Evolutionary conservation across 2,329 filamentous ascomycete species (phyloP), one percentile per base, ranked within the genome.

Genomic region (Claviceps citrina): DNA sequence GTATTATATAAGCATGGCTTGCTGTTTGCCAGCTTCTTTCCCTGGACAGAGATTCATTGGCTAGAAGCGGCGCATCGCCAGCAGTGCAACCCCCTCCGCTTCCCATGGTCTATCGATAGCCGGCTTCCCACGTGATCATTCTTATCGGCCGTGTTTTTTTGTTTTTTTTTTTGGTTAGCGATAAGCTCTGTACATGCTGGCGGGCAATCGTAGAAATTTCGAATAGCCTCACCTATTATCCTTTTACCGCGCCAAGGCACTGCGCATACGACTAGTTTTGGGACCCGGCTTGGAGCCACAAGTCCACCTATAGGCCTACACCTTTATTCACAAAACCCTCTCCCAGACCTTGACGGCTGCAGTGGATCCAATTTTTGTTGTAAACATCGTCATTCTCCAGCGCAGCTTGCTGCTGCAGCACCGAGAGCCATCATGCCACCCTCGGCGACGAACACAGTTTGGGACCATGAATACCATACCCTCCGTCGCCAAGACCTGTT

Each of bases 401-500:
- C 31, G 40, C 37, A 42, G 40, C 30, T 32, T 25, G 36, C 26
- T 19, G 33, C 36, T 42, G 39, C 33, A 32, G 10, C 18, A 18
- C 24, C 9, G 2, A 15, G 16, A 22, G 25, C 27, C 49, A 55
- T 49, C 49, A 80, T 78, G 74, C 65, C 66, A 45, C 68, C 67
- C 43, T 60, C 67, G 48, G 60, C 68, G 47, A 83, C 79, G 44
- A 66, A 68, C 44, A 83, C 78, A 40, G 66, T 75, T 57, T 95
- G 89, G 89, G 76, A 84, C 49, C 78, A 84, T 59, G 73, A 86
- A 51, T 96, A 84, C 64, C 74, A 95, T 58, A 93, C 84, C 4
- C 64, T 87, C 44, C 78, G 84, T 44, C 81, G 89, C 53, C 84
- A 98, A 55, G 73, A 83, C 39, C 81, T 98, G 18, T 98, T 98